Base-by-base conservation (phyloP, 768 basidiomycete species). In the Amylocystis lapponica region DNA sequence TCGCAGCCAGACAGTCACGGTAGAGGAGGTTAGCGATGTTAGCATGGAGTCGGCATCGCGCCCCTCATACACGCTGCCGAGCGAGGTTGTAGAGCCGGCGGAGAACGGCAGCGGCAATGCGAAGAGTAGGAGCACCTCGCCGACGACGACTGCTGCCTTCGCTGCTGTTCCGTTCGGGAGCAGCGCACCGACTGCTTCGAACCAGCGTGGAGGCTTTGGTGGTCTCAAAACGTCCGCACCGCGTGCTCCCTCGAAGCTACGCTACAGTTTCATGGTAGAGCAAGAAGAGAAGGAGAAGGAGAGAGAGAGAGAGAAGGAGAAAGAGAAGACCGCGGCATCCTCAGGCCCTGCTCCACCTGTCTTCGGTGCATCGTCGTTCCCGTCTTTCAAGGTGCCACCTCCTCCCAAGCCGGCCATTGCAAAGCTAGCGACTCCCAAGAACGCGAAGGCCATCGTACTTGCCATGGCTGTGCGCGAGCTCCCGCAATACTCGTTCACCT, bases 171-270 rank as follows among this genome's bases (percentile, higher is more conserved):
- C 5, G 19, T 33, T 42, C 41, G 6, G 22, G 25, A 12, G 5
- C 5, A 6, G 16, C 39, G 20, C 20, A 39, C 10, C 37, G 10
- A 14, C 8, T 20, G 34, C 36, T 9, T 17, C 31, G 9, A 11
- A 10, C 11, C 31, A 31, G 10, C 46, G 46, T 14, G 13, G 41
- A 3, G 20, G 27, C 10, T 46, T 50, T 26, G 27, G 23, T 25
- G 32, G 26, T 1, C 22, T 62, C 31, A 83, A 80, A 57, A 63
- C 74, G 3, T 76, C 69, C 21, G 72, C 73, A 8, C 86, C 86
- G 1, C 85, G 80, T 56, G 83, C 85, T 43, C 85, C 86, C 2
- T 87, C 86, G 46, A 88, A 87, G 56, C 68, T 89, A 44, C 76
- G 86, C 21, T 83, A 72, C 52, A 85, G 84, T 51, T 77, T 83